A percentile compares a stretch with the other conserved stretches of the same genome.
phyloP scores from a whole-genome alignment of 495 filamentous ascomycete genomes.

The Glarea lozoyensis region DNA sequence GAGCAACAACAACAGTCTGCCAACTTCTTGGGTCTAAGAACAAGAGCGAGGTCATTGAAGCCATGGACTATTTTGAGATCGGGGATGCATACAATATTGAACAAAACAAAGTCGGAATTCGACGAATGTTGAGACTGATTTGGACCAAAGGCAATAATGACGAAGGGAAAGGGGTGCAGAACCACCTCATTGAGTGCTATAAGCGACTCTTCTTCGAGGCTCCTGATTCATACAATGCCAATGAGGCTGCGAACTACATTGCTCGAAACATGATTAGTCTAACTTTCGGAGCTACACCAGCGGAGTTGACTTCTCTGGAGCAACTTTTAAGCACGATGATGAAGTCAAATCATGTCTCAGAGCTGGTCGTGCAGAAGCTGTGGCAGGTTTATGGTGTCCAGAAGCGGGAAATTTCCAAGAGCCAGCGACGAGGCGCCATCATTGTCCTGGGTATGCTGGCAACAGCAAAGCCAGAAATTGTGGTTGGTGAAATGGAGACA shows the following conservation, averaged over 20 bases:
- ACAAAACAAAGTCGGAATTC: constrained; percentile 80
- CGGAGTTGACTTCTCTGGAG: constrained; percentile 90
- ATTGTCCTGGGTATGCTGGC: constrained; percentile 97
- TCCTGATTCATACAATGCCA: constrained; percentile 73
- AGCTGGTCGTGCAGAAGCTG: constrained; percentile 80
- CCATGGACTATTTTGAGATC: constrained; percentile 96
- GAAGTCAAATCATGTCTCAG: constrained; percentile 79
- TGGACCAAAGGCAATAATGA: constrained; percentile 99
- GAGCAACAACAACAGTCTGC: constrained; percentile 64
- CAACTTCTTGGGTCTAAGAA: constrained; percentile 89
- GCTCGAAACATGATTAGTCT: constrained; percentile 98
- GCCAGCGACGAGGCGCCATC: constrained; percentile 86
- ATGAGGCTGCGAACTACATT: constrained; percentile 92
- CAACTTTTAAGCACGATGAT: constrained; percentile 96
- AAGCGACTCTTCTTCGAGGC: constrained; percentile 92
- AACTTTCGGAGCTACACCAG: constrained; percentile 88
- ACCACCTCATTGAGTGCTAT: constrained; percentile 95
- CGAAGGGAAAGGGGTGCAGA: constrained; percentile 96
- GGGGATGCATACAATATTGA: constrained; percentile 93
- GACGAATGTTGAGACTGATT: constrained; percentile 90
- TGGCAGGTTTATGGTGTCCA: constrained; percentile 98
- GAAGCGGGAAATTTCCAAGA: constrained; percentile 83
- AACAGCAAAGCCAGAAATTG: constrained; percentile 82
- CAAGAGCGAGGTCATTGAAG: constrained; percentile 96
- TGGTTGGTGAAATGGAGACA: constrained; percentile 85